phyloP scores from a whole-genome alignment of 805 yeast species.

The Zygoascus biomembranicola region DNA sequence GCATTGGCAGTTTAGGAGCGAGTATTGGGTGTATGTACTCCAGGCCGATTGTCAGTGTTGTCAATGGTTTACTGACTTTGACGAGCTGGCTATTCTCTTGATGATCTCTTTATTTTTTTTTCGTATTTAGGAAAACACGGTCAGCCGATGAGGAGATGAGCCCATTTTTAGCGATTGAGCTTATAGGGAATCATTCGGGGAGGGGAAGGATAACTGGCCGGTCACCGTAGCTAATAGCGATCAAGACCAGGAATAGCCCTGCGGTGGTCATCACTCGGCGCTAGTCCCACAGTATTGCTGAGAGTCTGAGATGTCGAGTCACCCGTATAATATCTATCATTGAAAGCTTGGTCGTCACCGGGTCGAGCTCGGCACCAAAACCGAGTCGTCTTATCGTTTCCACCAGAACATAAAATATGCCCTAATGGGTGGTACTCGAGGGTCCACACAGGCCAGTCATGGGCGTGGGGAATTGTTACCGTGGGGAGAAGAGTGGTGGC shows the following conservation, averaged over 20 bases:
- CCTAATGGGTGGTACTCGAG: constrained; percentile 92
- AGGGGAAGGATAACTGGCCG: too few relatives aligned
- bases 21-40: too few relatives aligned
- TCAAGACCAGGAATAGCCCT: not conserved
- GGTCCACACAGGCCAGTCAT: constrained; percentile 85
- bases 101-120: too few relatives aligned
- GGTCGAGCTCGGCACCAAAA: constrained; percentile 95
- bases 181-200: too few relatives aligned
- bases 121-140: too few relatives aligned
- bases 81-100: too few relatives aligned
- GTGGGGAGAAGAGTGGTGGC: constrained; percentile 28
- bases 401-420: constrained; percentile 82
- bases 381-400: constrained; percentile 85
- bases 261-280: not conserved
- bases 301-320: not conserved
- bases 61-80: too few relatives aligned
- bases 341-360: constrained; percentile 72
- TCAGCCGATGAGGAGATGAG: too few relatives aligned
- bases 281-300: not conserved
- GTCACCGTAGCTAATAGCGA: not conserved
- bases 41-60: too few relatives aligned
- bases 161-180: too few relatives aligned
- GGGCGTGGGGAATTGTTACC: constrained; percentile 73
- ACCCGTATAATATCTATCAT: constrained; percentile 59
- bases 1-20: too few relatives aligned